phyloP scores from a whole-genome alignment of 2,329 filamentous ascomycete species.

The Bipolaris sorokiniana region DNA sequence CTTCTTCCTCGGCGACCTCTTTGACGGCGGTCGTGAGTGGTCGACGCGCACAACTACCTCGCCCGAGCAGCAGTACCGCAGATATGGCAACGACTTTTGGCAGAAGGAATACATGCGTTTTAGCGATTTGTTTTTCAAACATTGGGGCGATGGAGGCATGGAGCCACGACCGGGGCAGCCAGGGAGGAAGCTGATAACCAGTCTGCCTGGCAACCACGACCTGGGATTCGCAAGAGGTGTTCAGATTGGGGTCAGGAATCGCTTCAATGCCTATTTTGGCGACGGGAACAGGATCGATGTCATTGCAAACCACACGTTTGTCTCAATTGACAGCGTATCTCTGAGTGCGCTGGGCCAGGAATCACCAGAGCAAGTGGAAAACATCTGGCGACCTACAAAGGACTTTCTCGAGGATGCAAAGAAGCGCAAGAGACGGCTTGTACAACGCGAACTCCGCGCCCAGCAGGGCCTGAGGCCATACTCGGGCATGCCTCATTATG shows the following conservation, averaged over 20 bases:
- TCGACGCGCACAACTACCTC: conserved; percentile 63
- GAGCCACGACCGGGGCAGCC: conserved; percentile 64
- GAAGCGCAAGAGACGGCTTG: conserved; percentile 68
- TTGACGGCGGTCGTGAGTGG: conserved; percentile 97
- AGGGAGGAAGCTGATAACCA: conserved; percentile 79
- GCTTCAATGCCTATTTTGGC: conserved; percentile 89
- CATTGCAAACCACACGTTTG: conserved; percentile 92
- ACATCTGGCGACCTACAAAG: conserved; percentile 76
- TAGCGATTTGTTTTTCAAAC: conserved; percentile 79
- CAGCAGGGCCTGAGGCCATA: conserved; percentile 67
- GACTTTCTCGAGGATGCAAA: conserved; percentile 76
- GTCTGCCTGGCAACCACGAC: conserved; percentile 93
- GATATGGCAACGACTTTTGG: conserved; percentile 85
- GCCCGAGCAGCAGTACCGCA: conserved; percentile 71
- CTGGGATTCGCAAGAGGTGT: conserved; percentile 88
- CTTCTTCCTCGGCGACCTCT: conserved; percentile 91
- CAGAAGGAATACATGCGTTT: conserved; percentile 85
- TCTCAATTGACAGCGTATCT: conserved; percentile 88
- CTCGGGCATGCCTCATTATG: conserved; percentile 62
- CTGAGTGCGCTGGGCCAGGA: conserved; percentile 73
- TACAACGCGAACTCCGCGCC: conserved; percentile 70
- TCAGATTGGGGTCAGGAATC: conserved; percentile 76
- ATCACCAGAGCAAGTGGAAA: conserved; percentile 58
- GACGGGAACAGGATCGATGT: conserved; percentile 90
- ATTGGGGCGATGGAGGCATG: conserved; percentile 66